These are phyloP conservation scores for grape (Vitis vinifera) DNA, from an alignment of 164 flowering plant genomes.

Conservation along the genomic window ASM3070453v1 NC_081808.1:6083501-6084000, in stretches of 20 bases:
- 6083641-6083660: conserved; percentile 92
- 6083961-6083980: no score
- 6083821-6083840: no score
- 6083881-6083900: no score
- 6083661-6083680: conserved; percentile 71
- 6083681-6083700: conserved; percentile 80
- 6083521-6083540: neutral
- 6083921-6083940: no score
- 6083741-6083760: conserved; percentile 84
- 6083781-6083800: no score
- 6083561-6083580: conserved; percentile 3
- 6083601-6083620: neutral
- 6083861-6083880: no score
- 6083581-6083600: neutral
- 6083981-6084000: no score
- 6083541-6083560: neutral
- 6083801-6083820: no score
- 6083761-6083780: conserved; percentile 41
- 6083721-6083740: conserved; percentile 80
- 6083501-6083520: conserved; percentile 36
- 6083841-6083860: no score
- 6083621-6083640: conserved; percentile 33
- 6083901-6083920: no score
- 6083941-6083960: no score
- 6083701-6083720: conserved; percentile 87